Percentiles rank a stretch among this genome's conserved stretches.
These are phyloP conservation scores for Sonneratia caseolaris DNA, from an alignment of 345 rosid species.

Conservation along the genomic window DNA sequence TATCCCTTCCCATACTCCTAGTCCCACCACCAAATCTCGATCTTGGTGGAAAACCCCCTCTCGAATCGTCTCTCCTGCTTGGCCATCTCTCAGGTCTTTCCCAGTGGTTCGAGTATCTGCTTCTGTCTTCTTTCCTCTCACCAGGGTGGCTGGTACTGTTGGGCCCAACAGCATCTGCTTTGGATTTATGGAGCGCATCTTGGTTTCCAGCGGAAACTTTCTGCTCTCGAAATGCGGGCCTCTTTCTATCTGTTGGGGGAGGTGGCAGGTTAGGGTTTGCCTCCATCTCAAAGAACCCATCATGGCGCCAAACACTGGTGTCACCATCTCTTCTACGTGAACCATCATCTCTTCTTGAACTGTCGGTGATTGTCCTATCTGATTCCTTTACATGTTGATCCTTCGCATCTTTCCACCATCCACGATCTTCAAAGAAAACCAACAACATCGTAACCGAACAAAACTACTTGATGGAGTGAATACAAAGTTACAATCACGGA, in stretches of 20 bases:
- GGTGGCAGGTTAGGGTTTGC: constrained; percentile 27
- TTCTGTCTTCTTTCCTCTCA: constrained; percentile 49
- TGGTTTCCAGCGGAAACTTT: constrained; percentile 32
- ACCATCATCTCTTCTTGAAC: constrained; percentile 30
- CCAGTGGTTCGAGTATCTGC: constrained; percentile 24
- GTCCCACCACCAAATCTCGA: constrained; percentile 38
- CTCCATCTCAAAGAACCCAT: constrained; percentile 53
- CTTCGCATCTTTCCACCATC: constrained; percentile 51
- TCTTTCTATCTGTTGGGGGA: constrained; percentile 32
- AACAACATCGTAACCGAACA: background rate
- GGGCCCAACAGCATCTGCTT: constrained; percentile 28
- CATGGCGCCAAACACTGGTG: constrained; percentile 48
- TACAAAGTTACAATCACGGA: background rate
- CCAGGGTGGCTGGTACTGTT: constrained; percentile 13
- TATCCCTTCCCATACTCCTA: constrained; percentile 41
- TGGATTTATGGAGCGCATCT: constrained; percentile 21
- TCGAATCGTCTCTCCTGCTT: constrained; percentile 38
- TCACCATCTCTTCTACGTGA: constrained; percentile 29
- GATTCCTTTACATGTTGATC: constrained; percentile 35
- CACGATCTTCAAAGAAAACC: constrained; percentile 35
- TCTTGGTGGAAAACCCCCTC: constrained; percentile 25
- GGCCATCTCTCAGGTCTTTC: constrained; percentile 36
- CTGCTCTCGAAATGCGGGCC: constrained; percentile 88
- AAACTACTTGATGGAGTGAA: background rate
- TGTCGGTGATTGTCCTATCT: constrained; percentile 23